Base-by-base conservation (phyloP, 129 eudicot genomes). In the Cynara cardunculus region DNA sequence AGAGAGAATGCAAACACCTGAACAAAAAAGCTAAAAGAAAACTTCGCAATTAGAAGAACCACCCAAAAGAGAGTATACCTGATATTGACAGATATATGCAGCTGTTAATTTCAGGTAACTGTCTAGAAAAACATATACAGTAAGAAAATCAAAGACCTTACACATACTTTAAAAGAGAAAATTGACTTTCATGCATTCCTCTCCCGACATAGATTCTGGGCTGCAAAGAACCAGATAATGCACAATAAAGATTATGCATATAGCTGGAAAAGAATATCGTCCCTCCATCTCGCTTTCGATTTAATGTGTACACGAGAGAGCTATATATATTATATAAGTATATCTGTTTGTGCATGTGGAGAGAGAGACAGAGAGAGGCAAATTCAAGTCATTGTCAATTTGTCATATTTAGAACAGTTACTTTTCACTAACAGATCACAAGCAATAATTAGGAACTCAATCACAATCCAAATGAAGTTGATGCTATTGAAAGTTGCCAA, bases 121-220 rank as follows among this genome's bases (percentile, higher is more conserved):
- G 61, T 41, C 68, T 78, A 74, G 30, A 7, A 9, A 71, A 34
- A 71, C 24, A 77, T 12, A 73, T 19, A 73, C 25, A 78, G 26
- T 67, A 46, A 66, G 70, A 53, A 70, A 70, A 56, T 80, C 61
- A 65, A 72, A 41, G 35, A 68, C 31, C 37, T 7, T 70, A 53
- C 44, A 83, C 97, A 82, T 83, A 90, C 94, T 92, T 92, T 71
- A 92, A 69, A 65, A 95, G 97, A 65, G 97, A 71, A 77, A 91
- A 93, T 83, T 93, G 99, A 82, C 99, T 96, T 91, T 96, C 99
- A 77, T 96, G 99, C 98, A 96, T 96, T 88, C 99, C 99, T 80
- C 99, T 91, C 59, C 97, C 99, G 22, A 96, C 99, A 84, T 92
- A 96, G 78, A 93, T 88, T 75, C 97, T 87, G 61, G 95, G 98